Percentiles rank a stretch among this genome's conserved stretches.
Conservation (phyloP, 2,329 filamentous ascomycete genomes). For the Periconia digitata region DNA sequence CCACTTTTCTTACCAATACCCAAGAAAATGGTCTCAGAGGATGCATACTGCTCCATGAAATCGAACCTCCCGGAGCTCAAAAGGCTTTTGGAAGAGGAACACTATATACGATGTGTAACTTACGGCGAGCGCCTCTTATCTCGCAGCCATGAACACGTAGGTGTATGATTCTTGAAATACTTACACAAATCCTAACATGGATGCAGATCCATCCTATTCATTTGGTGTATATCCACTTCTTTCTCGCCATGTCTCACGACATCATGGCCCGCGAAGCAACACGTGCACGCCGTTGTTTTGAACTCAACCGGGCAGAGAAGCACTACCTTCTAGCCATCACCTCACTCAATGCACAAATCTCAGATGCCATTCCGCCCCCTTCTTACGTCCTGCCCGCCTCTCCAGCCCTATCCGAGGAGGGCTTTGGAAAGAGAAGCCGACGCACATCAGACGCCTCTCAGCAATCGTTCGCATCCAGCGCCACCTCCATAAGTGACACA, state of each 20-base stretch:
- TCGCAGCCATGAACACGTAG: conserved; percentile 22
- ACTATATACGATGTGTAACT: conserved; percentile 40
- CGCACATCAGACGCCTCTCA: conserved; percentile 22
- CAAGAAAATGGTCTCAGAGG: conserved; percentile 16
- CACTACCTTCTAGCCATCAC: conserved; percentile 37
- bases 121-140: conserved; percentile 28
- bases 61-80: conserved; percentile 32
- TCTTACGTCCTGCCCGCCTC: conserved; percentile 16
- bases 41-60: conserved; percentile 22
- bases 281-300: conserved; percentile 28
- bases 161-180: conserved; percentile 1
- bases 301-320: conserved; percentile 37
- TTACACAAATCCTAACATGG: conserved; percentile 1
- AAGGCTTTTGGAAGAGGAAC: conserved; percentile 34
- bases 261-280: conserved; percentile 38
- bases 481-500: conserved; percentile 18
- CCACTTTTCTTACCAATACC: background rate
- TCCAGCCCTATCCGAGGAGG: conserved; percentile 18
- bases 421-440: conserved; percentile 8
- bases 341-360: conserved; percentile 18
- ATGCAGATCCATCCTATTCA: conserved; percentile 38
- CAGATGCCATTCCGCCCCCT: conserved; percentile 14
- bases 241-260: conserved; percentile 41
- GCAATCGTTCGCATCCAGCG: conserved; percentile 23
- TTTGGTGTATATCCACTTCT: conserved; percentile 40